Conservation (phyloP, 1,284 basidiomycete genomes). For the Uromyces viciae-fabae region DNA sequence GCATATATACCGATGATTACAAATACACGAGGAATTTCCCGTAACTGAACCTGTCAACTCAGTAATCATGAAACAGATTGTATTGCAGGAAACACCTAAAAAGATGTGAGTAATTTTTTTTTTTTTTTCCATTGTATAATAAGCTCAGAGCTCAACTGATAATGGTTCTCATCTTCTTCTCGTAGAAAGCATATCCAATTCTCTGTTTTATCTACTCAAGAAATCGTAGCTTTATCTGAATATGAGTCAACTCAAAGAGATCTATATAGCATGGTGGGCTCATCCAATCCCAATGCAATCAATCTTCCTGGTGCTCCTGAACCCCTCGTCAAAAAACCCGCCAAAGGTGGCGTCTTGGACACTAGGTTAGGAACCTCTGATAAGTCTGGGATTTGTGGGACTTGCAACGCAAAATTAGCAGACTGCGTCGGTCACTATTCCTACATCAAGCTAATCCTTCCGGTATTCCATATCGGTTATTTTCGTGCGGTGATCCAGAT, state of each 20-base stretch:
- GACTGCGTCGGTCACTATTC: conserved; percentile 98
- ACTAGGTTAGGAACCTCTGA: conserved; percentile 87
- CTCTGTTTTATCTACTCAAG: conserved; percentile 81
- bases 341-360: conserved; percentile 87
- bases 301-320: conserved; percentile 34
- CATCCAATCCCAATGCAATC: conserved; percentile 51
- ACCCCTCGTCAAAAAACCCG: conserved; percentile 64
- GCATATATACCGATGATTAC: no score
- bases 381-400: conserved; percentile 87
- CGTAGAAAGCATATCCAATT: conserved; percentile 70
- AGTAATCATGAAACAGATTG: conserved; percentile 38
- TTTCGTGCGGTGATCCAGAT: conserved; percentile 93
- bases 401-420: conserved; percentile 84
- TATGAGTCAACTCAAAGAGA: conserved; percentile 89
- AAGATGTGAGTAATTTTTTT: conserved; percentile 34
- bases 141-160: no score
- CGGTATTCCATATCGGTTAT: conserved; percentile 73
- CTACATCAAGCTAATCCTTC: conserved; percentile 53
- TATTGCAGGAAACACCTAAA: conserved; percentile 39
- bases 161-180: no score
- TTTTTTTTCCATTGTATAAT: background rate
- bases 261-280: conserved; percentile 64
- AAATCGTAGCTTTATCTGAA: conserved; percentile 87
- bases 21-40: no score
- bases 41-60: background rate